A percentile compares a stretch with the other conserved stretches of the same genome.
Conservation (phyloP, 768 basidiomycete species). For the Cyathus striatus region DNA sequence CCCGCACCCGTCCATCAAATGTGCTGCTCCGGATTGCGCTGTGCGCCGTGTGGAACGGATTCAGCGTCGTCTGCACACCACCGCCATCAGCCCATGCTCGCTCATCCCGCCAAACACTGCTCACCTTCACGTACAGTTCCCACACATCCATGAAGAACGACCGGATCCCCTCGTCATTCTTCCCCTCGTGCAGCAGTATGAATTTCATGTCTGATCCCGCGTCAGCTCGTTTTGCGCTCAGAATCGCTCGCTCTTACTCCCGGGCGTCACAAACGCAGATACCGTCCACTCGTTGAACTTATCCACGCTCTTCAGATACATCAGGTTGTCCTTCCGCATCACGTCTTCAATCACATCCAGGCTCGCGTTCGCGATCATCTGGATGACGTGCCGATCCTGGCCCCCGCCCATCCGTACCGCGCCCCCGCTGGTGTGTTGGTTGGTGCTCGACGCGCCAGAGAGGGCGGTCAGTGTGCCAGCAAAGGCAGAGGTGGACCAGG, state of each 20-base stretch:
- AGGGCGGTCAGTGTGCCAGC: constrained; percentile 85
- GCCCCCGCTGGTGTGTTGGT: constrained; percentile 63
- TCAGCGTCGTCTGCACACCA: constrained; percentile 65
- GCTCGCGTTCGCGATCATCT: constrained; percentile 98
- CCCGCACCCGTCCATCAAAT: constrained; percentile 82
- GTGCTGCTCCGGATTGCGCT: constrained; percentile 70
- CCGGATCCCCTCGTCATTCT: constrained; percentile 96
- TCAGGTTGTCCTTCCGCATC: constrained; percentile 74
- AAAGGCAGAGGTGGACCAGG: constrained; percentile 89
- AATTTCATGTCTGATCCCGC: constrained; percentile 81
- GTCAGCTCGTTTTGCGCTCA: constrained; percentile 9
- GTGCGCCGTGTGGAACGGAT: constrained; percentile 96
- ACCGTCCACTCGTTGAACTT: constrained; percentile 99
- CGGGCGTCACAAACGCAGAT: constrained; percentile 92
- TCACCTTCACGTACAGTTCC: constrained; percentile 97
- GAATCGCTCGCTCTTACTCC: constrained; percentile 57
- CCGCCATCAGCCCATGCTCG: constrained; percentile 2
- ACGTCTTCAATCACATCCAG: constrained; percentile 94
- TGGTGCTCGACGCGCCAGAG: constrained; percentile 77
- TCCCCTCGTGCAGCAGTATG: constrained; percentile 87
- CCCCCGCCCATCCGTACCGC: constrained; percentile 70
- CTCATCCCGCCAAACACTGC: too few relatives aligned
- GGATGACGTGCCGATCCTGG: constrained; percentile 89
- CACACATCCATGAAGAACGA: constrained; percentile 92
- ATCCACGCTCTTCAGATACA: constrained; percentile 94